Base-by-base conservation (phyloP, 2,329 filamentous ascomycete genomes). In the Fusarium redolens region DNA sequence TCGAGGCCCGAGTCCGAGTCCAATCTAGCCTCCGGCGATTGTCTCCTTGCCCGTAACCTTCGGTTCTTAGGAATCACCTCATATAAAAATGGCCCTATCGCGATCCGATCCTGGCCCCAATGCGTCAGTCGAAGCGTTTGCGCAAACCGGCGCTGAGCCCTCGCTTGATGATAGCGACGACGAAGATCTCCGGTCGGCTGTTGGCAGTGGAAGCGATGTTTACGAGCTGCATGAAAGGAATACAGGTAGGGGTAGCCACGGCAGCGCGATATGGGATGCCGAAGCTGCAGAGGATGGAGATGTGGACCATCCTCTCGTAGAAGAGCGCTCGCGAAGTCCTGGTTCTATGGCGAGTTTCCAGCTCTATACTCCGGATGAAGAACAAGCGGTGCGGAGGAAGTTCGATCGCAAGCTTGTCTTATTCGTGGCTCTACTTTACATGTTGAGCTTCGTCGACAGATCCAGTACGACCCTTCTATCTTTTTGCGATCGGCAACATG, bases 401-500 rank as follows among this genome's bases (percentile, higher is more conserved):
- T 90, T 97, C 74, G 95, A 97, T 80, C 86, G 89, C 62, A 89
- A 88, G 72, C 86, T 98, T 59, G 93, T 97, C 10, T 80, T 93
- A 2, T 97, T 97, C 79, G 87, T 97, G 71, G 92, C 93, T 15
- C 80, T 96, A 65, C 86, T 97, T 17, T 98, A 96, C 79, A 88
- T 97, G 86, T 85, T 97, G 69, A 92, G 91, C 71, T 97, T 97
- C 79, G 83, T 97, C 73, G 95, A 97, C 81, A 88, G 95, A 73
- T 95, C 93, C 22, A 97, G 93, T 95, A 85, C 70, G 87, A 84
- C n/a, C 9, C 30, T 33, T 48, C 45, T 20, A 10, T 30, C 17
- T 18, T 9, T 41, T 28, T 25, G 18, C 5, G 4, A 12, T 28
- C 17, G n/a, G 33, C 13, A 22, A 22, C 20, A 33, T 25, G 43